Evolutionary conservation across 495 filamentous ascomycete genomes (phyloP).

Genomic region (Penicillium lividum): DNA sequence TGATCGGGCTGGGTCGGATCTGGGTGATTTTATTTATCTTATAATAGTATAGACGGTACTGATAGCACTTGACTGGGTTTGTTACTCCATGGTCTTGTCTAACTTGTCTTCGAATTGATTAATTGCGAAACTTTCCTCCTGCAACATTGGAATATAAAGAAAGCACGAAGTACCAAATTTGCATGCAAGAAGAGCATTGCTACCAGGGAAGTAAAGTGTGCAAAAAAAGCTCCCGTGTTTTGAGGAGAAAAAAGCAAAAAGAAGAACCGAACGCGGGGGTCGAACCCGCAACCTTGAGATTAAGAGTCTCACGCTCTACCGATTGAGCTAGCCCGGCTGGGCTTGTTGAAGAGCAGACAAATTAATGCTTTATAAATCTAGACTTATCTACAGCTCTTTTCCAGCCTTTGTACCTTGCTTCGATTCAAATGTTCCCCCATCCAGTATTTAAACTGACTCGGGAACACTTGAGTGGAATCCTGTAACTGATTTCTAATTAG

Average conservation of each 20-base stretch:
- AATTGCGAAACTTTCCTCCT: not conserved
- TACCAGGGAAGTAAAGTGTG: no score
- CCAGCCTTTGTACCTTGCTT: no score
- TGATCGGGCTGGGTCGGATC: not conserved
- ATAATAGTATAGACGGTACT: not conserved
- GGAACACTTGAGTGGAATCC: no score
- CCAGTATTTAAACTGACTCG: no score
- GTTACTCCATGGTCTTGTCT: not conserved
- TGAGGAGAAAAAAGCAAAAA: conserved; percentile 13
- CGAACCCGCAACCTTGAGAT: conserved; percentile 61
- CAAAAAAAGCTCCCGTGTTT: no score
- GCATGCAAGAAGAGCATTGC: no score
- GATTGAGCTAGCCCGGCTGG: conserved; percentile 57
- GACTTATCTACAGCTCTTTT: no score
- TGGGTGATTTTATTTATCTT: not conserved
- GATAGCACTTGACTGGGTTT: not conserved
- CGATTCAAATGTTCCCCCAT: not conserved
- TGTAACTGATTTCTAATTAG: no score
- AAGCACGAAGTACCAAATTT: no score
- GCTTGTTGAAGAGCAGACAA: conserved; percentile 18
- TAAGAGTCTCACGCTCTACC: conserved; percentile 64
- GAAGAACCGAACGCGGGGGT: conserved; percentile 55
- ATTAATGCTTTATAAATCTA: conserved; percentile 12
- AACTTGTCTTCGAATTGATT: not conserved
- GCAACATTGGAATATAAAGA: no score